Evolutionary conservation across 2,329 filamentous ascomycete species (phyloP).

Genomic region (Clonostachys byssicola): DNA sequence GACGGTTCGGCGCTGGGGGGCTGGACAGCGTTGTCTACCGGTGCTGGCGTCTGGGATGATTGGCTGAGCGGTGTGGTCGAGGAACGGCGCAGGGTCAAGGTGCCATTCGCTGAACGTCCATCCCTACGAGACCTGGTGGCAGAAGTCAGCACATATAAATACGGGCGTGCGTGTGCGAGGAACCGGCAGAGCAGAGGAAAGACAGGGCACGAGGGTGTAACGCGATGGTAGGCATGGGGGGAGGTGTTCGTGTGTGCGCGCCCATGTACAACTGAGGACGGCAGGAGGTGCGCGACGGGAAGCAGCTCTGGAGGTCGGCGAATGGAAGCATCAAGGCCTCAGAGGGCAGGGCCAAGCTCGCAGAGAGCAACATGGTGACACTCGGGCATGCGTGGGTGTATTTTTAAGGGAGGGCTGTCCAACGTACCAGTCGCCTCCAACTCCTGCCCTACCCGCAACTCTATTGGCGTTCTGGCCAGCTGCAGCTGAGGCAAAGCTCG

Average conservation of each 20-base stretch:
- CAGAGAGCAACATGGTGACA: not conserved
- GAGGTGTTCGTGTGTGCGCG: too few relatives aligned
- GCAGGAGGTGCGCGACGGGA: not conserved
- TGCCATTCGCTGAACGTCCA: constrained; percentile 56
- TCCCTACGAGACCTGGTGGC: constrained; percentile 51
- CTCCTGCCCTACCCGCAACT: constrained; percentile 48
- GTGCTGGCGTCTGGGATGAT: constrained; percentile 27
- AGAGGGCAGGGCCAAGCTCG: not conserved
- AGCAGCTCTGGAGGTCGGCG: not conserved
- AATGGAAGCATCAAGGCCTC: too few relatives aligned
- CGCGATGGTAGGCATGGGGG: not conserved
- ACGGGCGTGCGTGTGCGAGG: not conserved
- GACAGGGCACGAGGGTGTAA: constrained; percentile 4
- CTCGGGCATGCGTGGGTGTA: not conserved
- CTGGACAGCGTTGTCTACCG: constrained; percentile 31
- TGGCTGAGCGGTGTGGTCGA: constrained; percentile 51
- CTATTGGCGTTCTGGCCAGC: constrained; percentile 67
- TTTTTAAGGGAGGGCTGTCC: not conserved
- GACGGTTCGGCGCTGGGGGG: constrained; percentile 30
- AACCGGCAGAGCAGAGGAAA: constrained; percentile 1
- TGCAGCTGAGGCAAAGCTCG: constrained; percentile 80
- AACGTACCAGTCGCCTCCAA: constrained; percentile 70
- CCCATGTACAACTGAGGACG: not conserved
- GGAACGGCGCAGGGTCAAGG: constrained; percentile 59
- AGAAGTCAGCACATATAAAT: not conserved